A percentile compares a stretch with the other conserved stretches of the same genome.
phyloP scores from a whole-genome alignment of 768 basidiomycete genomes.

The Russula sp. region DNA sequence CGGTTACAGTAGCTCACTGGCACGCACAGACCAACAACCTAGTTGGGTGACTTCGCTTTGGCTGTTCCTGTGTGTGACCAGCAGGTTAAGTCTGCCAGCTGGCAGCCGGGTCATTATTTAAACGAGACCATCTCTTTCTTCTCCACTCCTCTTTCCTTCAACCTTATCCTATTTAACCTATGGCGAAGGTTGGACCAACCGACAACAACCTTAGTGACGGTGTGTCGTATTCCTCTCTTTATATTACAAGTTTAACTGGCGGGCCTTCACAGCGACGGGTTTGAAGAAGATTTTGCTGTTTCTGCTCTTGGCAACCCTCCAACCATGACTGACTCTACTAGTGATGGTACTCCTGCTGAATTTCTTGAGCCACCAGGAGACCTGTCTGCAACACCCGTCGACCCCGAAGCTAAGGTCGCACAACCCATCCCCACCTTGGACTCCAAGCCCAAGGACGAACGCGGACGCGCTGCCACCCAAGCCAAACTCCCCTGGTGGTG shows the following conservation, averaged over 20 bases:
- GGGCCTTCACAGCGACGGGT: conserved; percentile 26
- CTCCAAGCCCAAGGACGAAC: neutral
- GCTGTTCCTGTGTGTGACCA: neutral
- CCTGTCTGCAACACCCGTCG: neutral
- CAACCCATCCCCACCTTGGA: conserved; percentile 13
- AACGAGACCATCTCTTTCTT: neutral
- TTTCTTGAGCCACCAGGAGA: conserved; percentile 16
- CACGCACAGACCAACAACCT: conserved; percentile 7
- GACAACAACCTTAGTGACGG: conserved; percentile 25
- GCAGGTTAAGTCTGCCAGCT: neutral
- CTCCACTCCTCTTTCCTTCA: neutral
- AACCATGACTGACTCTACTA: neutral
- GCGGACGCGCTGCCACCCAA: conserved; percentile 17
- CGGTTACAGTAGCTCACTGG: too few relatives aligned
- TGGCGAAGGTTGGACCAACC: too few relatives aligned
- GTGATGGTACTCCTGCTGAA: neutral
- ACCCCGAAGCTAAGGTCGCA: neutral
- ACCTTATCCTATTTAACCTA: neutral
- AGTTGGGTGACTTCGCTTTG: neutral
- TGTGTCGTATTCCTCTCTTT: neutral
- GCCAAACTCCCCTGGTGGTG: neutral
- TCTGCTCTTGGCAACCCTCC: conserved; percentile 12
- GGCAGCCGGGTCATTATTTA: neutral
- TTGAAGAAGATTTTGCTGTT: conserved; percentile 23
- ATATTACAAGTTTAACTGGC: neutral